Evolutionary conservation across 2,329 filamentous ascomycete genomes (phyloP).

Genomic region (Dryadomyces quercus-mongolicae): DNA sequence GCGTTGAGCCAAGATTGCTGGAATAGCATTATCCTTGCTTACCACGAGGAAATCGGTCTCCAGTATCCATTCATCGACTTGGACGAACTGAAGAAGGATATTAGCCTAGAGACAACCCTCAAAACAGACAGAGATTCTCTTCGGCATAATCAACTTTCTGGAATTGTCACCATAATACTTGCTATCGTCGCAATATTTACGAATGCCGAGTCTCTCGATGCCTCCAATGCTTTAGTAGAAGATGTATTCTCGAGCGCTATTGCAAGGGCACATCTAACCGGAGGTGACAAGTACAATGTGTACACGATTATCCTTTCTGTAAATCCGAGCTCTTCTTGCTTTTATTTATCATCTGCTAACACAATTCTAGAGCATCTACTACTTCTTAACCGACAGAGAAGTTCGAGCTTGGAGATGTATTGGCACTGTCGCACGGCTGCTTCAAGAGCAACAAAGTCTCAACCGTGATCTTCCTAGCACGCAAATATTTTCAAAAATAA

Average conservation of each 20-base stretch:
- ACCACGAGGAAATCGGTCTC: slow-evolving; percentile 1
- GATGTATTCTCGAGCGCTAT: not conserved
- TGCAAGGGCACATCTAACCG: not conserved
- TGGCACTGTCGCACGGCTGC: not conserved
- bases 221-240: not conserved
- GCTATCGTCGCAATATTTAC: not conserved
- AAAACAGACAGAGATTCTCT: not conserved
- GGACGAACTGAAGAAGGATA: not conserved
- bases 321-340: not conserved
- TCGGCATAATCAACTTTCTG: not conserved
- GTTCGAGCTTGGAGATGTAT: not conserved
- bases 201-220: not conserved
- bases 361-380: not conserved
- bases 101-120: not conserved
- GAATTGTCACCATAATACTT: not conserved
- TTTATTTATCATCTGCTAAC: not conserved
- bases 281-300: not conserved
- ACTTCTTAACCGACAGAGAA: slow-evolving; percentile 1
- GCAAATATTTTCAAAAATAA: not conserved
- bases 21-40: not conserved
- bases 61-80: slow-evolving; percentile 1
- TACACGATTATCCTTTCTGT: not conserved
- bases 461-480: too few relatives aligned
- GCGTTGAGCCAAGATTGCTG: not conserved
- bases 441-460: not conserved